A percentile compares a stretch with the other conserved stretches of the same genome.
phyloP scores from a whole-genome alignment of 129 eudicot genomes.

The Apium graveolens region DNA sequence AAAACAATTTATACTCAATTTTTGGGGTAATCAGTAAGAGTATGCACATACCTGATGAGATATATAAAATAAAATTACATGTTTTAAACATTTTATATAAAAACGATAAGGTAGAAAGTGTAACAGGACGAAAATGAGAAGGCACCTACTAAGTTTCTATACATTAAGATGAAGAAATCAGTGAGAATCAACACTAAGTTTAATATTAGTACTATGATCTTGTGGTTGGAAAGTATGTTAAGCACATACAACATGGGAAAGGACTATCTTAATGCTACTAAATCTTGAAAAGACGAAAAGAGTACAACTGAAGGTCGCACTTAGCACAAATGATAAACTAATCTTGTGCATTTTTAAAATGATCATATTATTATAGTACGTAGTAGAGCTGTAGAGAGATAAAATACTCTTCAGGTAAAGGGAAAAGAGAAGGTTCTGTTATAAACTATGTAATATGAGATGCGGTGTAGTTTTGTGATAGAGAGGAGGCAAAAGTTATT shows the following conservation, averaged over 20 bases:
- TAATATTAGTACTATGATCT: background rate
- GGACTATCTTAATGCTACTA: background rate
- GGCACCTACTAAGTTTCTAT: background rate
- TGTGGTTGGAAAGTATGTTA: background rate
- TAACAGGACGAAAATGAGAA: background rate
- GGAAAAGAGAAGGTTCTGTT: background rate
- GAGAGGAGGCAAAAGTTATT: background rate
- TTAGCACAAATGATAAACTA: background rate
- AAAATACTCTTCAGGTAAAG: background rate
- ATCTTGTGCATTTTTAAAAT: background rate
- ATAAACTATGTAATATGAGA: background rate
- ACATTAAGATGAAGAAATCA: background rate
- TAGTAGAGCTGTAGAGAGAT: background rate
- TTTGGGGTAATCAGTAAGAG: too few species aligned
- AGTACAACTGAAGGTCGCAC: background rate
- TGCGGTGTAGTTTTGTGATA: background rate
- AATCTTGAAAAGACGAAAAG: background rate
- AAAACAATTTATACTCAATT: too few species aligned
- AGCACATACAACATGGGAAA: background rate
- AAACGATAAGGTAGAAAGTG: background rate
- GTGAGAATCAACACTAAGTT: background rate
- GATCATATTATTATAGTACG: background rate
- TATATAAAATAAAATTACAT: too few species aligned
- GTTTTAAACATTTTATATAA: too few species aligned
- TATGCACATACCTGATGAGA: too few species aligned